phyloP scores from a whole-genome alignment of 306 rosid genomes.

The Sicyos baderoa region DNA sequence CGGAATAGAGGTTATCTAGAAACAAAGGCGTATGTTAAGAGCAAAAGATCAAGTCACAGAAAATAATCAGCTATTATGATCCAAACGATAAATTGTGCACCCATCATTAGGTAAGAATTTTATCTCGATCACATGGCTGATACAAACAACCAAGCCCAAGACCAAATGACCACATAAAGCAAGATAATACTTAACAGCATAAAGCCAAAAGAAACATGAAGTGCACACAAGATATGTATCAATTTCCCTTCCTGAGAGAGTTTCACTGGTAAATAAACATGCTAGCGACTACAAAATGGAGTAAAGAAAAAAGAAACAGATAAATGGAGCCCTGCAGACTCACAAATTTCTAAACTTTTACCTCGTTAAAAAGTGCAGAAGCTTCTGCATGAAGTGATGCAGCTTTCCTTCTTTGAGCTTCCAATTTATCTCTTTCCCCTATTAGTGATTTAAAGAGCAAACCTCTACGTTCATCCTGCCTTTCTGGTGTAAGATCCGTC shows the following conservation, averaged over 20 bases:
- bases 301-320: background rate
- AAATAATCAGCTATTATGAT: background rate
- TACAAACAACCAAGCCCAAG: background rate
- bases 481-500: conserved; percentile 67
- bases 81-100: background rate
- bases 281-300: background rate
- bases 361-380: conserved; percentile 60
- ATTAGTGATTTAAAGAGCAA: conserved; percentile 53
- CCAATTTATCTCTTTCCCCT: conserved; percentile 64
- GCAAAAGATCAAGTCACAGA: background rate
- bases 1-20: background rate
- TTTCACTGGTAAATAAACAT: background rate
- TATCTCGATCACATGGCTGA: conserved; percentile 6
- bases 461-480: conserved; percentile 76
- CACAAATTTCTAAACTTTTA: conserved; percentile 24
- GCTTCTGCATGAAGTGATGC: conserved; percentile 54
- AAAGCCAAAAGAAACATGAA: background rate
- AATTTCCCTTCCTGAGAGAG: background rate
- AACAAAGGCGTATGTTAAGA: background rate
- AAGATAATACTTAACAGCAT: background rate
- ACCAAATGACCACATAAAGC: background rate
- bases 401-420: conserved; percentile 58
- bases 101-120: background rate
- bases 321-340: background rate
- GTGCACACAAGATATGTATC: background rate